A percentile compares a stretch with the other conserved stretches of the same genome.
Evolutionary conservation across 768 basidiomycete species (phyloP).

Genomic region (Hydnomerulius pinastri): DNA sequence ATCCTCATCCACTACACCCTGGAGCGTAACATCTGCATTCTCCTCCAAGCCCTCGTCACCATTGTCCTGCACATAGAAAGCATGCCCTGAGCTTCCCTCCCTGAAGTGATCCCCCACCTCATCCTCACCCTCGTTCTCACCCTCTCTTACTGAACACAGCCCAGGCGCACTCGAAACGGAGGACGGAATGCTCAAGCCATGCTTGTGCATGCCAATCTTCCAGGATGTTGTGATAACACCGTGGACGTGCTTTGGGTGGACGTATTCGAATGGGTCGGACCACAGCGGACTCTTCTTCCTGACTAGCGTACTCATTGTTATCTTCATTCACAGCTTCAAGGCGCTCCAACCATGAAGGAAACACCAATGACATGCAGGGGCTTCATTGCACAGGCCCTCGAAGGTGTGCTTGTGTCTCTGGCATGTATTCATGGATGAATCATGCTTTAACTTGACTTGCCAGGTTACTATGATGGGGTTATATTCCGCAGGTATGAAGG

Average conservation of each 20-base stretch:
- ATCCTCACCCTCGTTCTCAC: constrained; percentile 9
- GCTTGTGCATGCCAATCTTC: constrained; percentile 49
- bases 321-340: background rate
- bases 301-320: background rate
- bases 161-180: constrained; percentile 32
- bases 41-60: constrained; percentile 11
- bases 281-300: constrained; percentile 9
- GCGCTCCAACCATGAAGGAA: no score
- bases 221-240: constrained; percentile 67
- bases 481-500: no score
- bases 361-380: constrained; percentile 89
- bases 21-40: background rate
- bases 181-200: constrained; percentile 29
- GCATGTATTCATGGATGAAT: no score
- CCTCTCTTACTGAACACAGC: constrained; percentile 23
- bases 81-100: background rate
- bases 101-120: background rate
- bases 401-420: constrained; percentile 62
- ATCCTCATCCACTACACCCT: background rate
- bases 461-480: constrained; percentile 91
- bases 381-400: constrained; percentile 80
- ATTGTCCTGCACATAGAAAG: background rate
- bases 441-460: no score
- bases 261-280: constrained; percentile 33
- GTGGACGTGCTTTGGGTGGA: constrained; percentile 44